Percentiles rank a stretch among this genome's conserved stretches.
These are phyloP conservation scores for Teratosphaeria pseudoeucalypti DNA, from an alignment of 2,329 filamentous ascomycete species.

Conservation along the genomic window DNA sequence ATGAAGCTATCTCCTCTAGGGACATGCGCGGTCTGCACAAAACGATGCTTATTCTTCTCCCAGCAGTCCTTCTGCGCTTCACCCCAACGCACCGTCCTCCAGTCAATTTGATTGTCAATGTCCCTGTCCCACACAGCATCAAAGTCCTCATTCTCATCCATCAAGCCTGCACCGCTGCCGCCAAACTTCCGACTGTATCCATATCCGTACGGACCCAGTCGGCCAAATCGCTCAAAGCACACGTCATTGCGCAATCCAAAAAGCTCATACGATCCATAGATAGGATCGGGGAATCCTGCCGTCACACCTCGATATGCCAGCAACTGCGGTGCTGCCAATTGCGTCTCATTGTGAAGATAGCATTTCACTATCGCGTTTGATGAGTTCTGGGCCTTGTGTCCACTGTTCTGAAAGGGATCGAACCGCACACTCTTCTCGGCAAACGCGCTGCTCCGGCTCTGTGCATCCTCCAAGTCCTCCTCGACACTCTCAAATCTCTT, in stretches of 20 bases:
- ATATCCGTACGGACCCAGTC: constrained; percentile 79
- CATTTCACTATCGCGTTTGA: constrained; percentile 54
- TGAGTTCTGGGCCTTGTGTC: background rate
- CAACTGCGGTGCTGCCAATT: constrained; percentile 56
- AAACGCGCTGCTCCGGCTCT: background rate
- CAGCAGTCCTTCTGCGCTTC: constrained; percentile 66
- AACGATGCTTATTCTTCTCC: constrained; percentile 59
- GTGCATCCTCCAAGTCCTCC: background rate
- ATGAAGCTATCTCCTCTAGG: background rate
- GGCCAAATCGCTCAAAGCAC: constrained; percentile 86
- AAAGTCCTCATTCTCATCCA: constrained; percentile 72
- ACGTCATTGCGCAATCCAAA: constrained; percentile 71
- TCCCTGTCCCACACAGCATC: constrained; percentile 60
- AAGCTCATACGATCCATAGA: constrained; percentile 77
- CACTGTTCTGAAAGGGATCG: constrained; percentile 40
- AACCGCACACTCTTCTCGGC: constrained; percentile 35
- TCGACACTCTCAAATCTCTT: constrained; percentile 7
- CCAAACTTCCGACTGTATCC: constrained; percentile 73
- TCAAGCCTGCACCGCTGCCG: constrained; percentile 73
- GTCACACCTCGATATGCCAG: constrained; percentile 69
- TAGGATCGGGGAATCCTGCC: constrained; percentile 71
- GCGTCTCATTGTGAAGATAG: constrained; percentile 61
- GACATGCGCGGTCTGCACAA: constrained; percentile 26
- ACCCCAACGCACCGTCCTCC: constrained; percentile 65
- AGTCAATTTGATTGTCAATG: constrained; percentile 62